phyloP scores from a whole-genome alignment of 148 eudicot species.

The Silene latifolia region DNA sequence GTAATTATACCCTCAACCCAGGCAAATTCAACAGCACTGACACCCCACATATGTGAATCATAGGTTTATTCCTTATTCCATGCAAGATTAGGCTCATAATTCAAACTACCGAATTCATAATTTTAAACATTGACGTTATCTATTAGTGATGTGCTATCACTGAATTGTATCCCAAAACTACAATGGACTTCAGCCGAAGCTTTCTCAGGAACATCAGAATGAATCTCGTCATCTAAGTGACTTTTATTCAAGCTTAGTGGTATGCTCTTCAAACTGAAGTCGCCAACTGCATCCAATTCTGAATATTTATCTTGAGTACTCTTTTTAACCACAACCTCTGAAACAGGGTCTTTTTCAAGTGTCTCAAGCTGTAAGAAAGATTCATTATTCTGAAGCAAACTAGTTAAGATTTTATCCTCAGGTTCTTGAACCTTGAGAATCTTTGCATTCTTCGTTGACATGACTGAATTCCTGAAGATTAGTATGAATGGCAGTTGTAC shows the following conservation, averaged over 20 bases:
- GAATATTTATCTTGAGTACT: constrained; percentile 10
- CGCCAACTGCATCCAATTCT: constrained; percentile 66
- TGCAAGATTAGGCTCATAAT: too few species aligned
- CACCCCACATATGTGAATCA: constrained; percentile 17
- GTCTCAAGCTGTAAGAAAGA: constrained; percentile 21
- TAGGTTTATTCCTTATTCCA: constrained; percentile 12
- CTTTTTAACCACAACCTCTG: too few species aligned
- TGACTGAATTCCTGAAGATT: constrained; percentile 28
- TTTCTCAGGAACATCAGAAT: too few species aligned
- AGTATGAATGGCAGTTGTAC: constrained; percentile 22
- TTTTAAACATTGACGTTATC: too few species aligned
- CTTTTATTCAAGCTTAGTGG: constrained; percentile 25
- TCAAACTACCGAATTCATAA: neutral
- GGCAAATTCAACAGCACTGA: neutral
- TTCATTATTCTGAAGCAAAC: too few species aligned
- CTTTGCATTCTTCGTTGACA: constrained; percentile 20
- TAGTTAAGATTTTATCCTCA: constrained; percentile 16
- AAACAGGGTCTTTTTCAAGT: constrained; percentile 12
- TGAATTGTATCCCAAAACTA: too few species aligned
- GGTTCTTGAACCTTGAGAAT: constrained; percentile 28
- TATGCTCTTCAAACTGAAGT: constrained; percentile 43
- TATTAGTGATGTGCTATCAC: too few species aligned
- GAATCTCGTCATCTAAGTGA: too few species aligned
- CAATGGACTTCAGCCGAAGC: too few species aligned
- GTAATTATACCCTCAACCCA: neutral